Base-by-base conservation (phyloP, 306 rosid genomes). In the Mimosa pudica region DNA sequence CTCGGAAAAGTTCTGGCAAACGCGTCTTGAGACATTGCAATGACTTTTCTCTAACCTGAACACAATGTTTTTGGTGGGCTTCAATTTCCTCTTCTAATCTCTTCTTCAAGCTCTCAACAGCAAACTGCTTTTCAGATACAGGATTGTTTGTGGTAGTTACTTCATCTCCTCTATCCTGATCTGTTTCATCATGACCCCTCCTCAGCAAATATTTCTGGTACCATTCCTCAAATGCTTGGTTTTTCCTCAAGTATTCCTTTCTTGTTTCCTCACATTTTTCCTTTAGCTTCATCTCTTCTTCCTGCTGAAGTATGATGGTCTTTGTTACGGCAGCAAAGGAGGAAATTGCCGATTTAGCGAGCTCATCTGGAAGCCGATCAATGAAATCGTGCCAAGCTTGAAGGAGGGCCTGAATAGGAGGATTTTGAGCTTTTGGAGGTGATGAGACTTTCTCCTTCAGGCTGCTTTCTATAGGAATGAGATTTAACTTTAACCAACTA, bases 271-370 rank as follows among this genome's bases (percentile, higher is more conserved):
- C 74, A 70, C 57, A 70, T 70, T 70, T 70, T 41, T 70, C 74
- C 74, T 70, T 70, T 70, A 70, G 74, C 18, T 70, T 70, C 74
- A 70, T 70, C 57, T 70, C 74, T 70, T 70, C 74, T 57, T 70
- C 74, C 38, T 70, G 74, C 57, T 70, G 74, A 70, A 45, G 57
- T 18, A 46, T 70, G 38, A 70, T 70, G 10, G 74, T 70, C 57
- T 70, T 70, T 4, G 11, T 45, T 36, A 70, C 74, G 2, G 74
- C 74, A 46, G 74, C 74, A 70, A 24, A 70, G 2, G 74, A 70
- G 10, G 41, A 46, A 45, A 70, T 70, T 45, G 74, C 74, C 0
- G 74, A 45, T 46, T 24, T 70, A 9, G 57, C 57, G 24, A 70
- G 74, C 74, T 70, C 74, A 8, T 70, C 74, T 2, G 74, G 57